Evolutionary conservation across 257 asterid species (phyloP).

Genomic region (Solanum paucissectum): DNA sequence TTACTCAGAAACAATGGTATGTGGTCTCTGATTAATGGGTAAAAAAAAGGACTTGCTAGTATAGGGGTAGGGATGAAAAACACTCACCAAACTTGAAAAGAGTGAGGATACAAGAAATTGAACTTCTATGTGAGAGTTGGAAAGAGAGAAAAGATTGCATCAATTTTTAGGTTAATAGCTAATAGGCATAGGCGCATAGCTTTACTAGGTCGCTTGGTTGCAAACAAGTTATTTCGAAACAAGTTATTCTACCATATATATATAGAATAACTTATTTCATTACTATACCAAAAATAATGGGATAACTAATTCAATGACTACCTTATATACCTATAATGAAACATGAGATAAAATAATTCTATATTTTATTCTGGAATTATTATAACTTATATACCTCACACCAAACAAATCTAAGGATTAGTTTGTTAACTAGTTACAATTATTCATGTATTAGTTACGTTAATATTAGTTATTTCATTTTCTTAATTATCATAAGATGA

Average conservation of each 20-base stretch:
- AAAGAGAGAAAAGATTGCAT: not conserved
- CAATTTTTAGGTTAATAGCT: conserved; percentile 26
- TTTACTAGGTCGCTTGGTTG: too few relatives aligned
- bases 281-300: too few relatives aligned
- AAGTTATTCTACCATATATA: too few relatives aligned
- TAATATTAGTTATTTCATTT: too few relatives aligned
- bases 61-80: conserved; percentile 1
- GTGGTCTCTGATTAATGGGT: conserved; percentile 6
- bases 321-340: too few relatives aligned
- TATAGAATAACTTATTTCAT: too few relatives aligned
- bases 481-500: too few relatives aligned
- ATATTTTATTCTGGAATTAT: too few relatives aligned
- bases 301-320: not conserved
- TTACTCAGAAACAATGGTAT: conserved; percentile 2
- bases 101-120: not conserved
- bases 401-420: not conserved
- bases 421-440: not conserved
- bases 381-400: not conserved
- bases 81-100: not conserved
- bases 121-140: not conserved
- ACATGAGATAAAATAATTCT: too few relatives aligned
- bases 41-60: not conserved
- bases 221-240: too few relatives aligned
- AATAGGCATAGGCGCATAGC: not conserved
- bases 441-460: too few relatives aligned